Evolutionary conservation across 805 yeast genomes (phyloP), one percentile per base, ranked within the genome.

Genomic region (Vanderwaltozyma yarrowii): DNA sequence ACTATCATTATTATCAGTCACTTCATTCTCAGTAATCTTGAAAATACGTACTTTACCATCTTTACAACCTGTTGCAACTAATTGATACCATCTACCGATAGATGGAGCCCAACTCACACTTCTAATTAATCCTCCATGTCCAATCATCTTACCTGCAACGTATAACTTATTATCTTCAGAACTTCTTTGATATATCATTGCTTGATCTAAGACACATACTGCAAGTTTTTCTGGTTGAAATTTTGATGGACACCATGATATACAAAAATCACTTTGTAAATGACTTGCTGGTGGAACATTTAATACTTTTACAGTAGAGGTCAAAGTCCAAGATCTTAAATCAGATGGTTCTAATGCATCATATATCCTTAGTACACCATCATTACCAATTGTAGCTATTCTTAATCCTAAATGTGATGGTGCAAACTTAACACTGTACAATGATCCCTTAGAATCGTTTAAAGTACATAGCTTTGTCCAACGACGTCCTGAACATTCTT

Each of bases 31-130:
- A 4, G 67, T 66, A 5, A 87, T 66, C 58, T 82, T 84, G 68
- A 80, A 89, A 3, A 92, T 79, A 37, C 97, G 73, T 10, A 92
- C 87, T 51, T 69, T 76, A 1, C 97, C 98, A 58, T 92, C 99
- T 57, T 87, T 87, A 56, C 95, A 87, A 5, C 94, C 97, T 0
- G 97, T 89, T 1, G 99, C 97, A 31, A 92, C 69, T 34, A 88
- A 65, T 50, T 89, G 95, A 56, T 76, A 84, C 45, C 80, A 76
- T 47, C 95, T 68, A 2, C 97, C 97, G 80, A 88, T 84, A 0
- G 94, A 76, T 3, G 97, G 96, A 0, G 97, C 97, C 98, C 98
- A 89, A 23, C 88, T 71, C 5, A 88, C 85, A 14, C 87, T 81
- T 51, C 97, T 69, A 25, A 89, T 85, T 30, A 89, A 68, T 2